Evolutionary conservation across 2,329 filamentous ascomycete species (phyloP).

Genomic region (Diaporthe citrichinensis): DNA sequence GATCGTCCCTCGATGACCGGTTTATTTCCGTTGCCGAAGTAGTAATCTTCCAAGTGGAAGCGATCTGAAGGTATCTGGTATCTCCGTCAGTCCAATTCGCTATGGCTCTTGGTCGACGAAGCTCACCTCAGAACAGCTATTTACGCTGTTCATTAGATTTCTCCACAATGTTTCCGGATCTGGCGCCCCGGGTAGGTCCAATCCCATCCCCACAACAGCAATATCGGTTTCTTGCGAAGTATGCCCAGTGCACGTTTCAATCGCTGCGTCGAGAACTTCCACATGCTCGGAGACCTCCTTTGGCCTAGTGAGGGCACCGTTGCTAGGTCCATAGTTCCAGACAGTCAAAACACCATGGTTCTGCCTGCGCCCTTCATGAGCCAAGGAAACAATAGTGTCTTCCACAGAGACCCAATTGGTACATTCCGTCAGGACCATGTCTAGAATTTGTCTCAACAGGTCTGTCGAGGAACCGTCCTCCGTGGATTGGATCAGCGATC

Average conservation of each 20-base stretch:
- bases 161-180: not conserved
- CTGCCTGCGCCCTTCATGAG: not conserved
- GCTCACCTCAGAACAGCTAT: constrained; percentile 11
- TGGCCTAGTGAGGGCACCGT: not conserved
- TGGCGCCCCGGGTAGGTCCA: not conserved
- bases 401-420: constrained; percentile 1
- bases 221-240: not conserved
- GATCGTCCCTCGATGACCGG: not conserved
- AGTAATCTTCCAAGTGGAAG: not conserved
- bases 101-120: not conserved
- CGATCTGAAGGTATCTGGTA: not conserved
- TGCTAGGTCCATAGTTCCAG: not conserved
- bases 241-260: not conserved
- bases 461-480: not conserved
- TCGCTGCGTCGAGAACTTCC: not conserved
- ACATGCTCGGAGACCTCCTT: not conserved
- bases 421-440: not conserved
- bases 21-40: not conserved
- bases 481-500: not conserved
- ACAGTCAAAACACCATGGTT: not conserved
- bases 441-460: not conserved
- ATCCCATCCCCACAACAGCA: not conserved
- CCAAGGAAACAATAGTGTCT: not conserved
- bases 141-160: not conserved
- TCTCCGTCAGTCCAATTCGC: not conserved